phyloP scores from a whole-genome alignment of 345 rosid species.

The Bretschneidera sinensis region DNA sequence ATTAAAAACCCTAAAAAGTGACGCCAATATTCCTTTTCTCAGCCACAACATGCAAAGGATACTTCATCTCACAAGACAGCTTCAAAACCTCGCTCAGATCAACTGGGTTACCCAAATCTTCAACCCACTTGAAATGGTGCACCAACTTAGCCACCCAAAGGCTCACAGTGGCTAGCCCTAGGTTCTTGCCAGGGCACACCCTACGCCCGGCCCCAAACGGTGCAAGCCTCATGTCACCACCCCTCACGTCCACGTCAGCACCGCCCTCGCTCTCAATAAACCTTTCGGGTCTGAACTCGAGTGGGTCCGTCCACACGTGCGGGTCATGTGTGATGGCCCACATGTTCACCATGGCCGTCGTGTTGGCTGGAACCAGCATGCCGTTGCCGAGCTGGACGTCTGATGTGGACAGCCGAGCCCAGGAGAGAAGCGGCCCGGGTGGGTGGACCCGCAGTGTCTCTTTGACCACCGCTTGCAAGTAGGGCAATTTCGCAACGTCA shows the following conservation, averaged over 20 bases:
- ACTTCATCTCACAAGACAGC: constrained; percentile 89
- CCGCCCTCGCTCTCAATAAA: constrained; percentile 25
- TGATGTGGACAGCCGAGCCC: constrained; percentile 86
- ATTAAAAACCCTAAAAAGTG: background rate
- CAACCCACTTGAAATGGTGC: constrained; percentile 49
- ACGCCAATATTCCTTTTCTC: constrained; percentile 14
- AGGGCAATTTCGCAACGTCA: constrained; percentile 53
- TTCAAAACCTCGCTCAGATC: constrained; percentile 67
- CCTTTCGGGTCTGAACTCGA: constrained; percentile 62
- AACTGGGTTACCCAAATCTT: constrained; percentile 36
- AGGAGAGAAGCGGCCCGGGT: constrained; percentile 85
- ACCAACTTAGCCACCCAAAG: constrained; percentile 83
- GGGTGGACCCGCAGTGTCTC: constrained; percentile 79
- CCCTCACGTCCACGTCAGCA: constrained; percentile 61
- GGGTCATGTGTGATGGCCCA: constrained; percentile 93
- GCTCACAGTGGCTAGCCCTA: constrained; percentile 59
- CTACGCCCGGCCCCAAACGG: constrained; percentile 93
- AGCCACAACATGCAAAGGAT: constrained; percentile 54
- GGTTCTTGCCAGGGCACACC: constrained; percentile 82
- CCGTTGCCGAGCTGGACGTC: constrained; percentile 81
- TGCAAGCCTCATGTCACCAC: constrained; percentile 67
- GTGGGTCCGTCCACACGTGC: constrained; percentile 56
- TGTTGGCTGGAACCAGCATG: constrained; percentile 63
- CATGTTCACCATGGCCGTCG: constrained; percentile 97
- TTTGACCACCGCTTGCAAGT: constrained; percentile 72